Base-by-base conservation (phyloP, 768 basidiomycete genomes). In the Russula abietina region DNA sequence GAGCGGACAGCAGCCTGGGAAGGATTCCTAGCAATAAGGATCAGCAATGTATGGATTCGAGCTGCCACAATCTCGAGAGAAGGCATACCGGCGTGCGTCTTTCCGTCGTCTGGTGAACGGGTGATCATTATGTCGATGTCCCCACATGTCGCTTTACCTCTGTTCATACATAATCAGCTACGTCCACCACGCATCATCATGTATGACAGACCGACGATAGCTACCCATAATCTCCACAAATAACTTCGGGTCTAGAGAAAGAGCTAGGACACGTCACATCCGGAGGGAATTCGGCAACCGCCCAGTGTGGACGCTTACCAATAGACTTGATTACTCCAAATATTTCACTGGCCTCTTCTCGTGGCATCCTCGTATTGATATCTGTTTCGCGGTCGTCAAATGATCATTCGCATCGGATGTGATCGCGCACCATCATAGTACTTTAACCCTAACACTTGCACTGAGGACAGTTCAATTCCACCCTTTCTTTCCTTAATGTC, bases 121-220 rank as follows among this genome's bases (percentile, higher is more conserved):
- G 91, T 92, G 65, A 98, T 85, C 60, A 97, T 72, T 52, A 97
- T 85, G 72, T 98, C 94, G 61, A 98, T 91, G 71, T 97, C 95
- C 2, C 95, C 95, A 60, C 91, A 94, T 58, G 86, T 85, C 0
- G 79, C 75, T 71, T 89, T 88, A 5, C 93, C 91, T 62, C 93
- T 91, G 33, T n/a, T 50, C 22, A n/a, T 32, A 6, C 50, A 55
- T 58, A n/a, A n/a, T 39, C 19, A 55, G 39, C 32, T 32, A 24
- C 2, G 24, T 24, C 17, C 59, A 33, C 28, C 7, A 33, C 14
- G 33, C 38, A 30, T 39, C 60, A 54, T n/a, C 26, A 9, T 46
- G 64, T 7, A 55, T 48, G 22, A 65, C 69, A 55, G 66, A 83
- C 88, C 91, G 80, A 68, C 94, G 76, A 72, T 87, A 98, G 66